Base-by-base conservation (phyloP, 306 rosid genomes). In the Quercus bicolor region DNA sequence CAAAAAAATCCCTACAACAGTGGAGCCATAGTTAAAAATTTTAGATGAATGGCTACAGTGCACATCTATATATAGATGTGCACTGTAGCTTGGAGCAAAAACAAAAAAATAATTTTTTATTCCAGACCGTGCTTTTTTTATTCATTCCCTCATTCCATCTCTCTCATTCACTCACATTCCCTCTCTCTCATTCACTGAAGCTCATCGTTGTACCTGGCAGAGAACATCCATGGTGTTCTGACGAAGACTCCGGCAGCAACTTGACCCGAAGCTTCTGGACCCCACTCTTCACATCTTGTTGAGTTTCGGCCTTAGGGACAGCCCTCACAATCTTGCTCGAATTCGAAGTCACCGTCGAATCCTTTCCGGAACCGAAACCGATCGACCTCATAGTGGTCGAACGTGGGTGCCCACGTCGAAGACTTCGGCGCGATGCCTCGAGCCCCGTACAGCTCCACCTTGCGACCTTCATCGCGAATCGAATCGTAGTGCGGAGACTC, bases 241-340 rank as follows among this genome's bases (percentile, higher is more conserved):
- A 23, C 94, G 97, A 65, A 91, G 93, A 77, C 93, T 85, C 84
- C 1, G 98, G 90, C 89, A 94, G 84, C 19, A 94, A 86, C 90
- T 94, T 94, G 81, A 94, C 97, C 19, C 98, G 88, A 77, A 94
- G 90, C 80, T 94, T 94, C 20, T 88, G 94, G 56, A 89, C 97
- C 37, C 92, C 97, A 54, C 86, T 69, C 75, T 84, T 91, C 21
- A 53, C 88, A 57, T 91, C 93, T 65, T 90, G 89, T 29, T 87
- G 98, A 4, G 87, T 40, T 68, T 94, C 97, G 16, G 74, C 90
- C 82, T 90, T 94, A 4, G 98, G 98, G 57, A 86, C 93, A 0
- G 97, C 98, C 81, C 90, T 82, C 66, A 91, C 97, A 64, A 94
- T 88, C 86, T 90, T 94, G 72, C 77, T 77, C 2, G 85, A 82